These are phyloP conservation scores for Plantago ovata DNA, from an alignment of 257 asterid species.

Conservation along the genomic window DNA sequence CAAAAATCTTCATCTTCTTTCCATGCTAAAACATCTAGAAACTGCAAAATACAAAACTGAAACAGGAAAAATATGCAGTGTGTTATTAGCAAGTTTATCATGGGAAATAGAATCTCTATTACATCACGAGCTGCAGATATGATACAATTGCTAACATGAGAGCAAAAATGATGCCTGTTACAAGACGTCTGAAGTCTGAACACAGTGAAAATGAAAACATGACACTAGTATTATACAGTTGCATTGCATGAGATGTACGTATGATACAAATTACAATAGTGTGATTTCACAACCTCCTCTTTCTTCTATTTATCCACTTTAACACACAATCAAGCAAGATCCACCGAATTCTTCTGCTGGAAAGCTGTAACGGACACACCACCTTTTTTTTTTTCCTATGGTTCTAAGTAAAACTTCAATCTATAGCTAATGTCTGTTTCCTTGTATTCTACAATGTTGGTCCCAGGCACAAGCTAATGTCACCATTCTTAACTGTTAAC, in stretches of 20 bases:
- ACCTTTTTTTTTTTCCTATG: not conserved
- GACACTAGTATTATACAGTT: not conserved
- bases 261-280: constrained; percentile 12
- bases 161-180: too few relatives aligned
- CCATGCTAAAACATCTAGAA: not conserved
- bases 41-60: constrained; percentile 9
- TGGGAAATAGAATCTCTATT: not conserved
- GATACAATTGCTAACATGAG: too few relatives aligned
- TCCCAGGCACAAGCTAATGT: constrained; percentile 7
- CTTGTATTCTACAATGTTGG: constrained; percentile 3
- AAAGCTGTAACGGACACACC: constrained; percentile 4
- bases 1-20: not conserved
- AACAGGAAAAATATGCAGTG: not conserved
- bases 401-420: not conserved
- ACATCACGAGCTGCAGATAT: too few relatives aligned
- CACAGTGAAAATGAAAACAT: not conserved
- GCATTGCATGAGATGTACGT: constrained; percentile 15
- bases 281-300: not conserved
- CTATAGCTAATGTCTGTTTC: not conserved
- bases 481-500: constrained; percentile 4
- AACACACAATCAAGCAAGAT: constrained; percentile 9
- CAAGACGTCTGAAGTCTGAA: too few relatives aligned
- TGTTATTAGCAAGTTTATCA: constrained; percentile 11
- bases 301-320: constrained; percentile 15
- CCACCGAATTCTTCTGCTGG: constrained; percentile 3